Conservation (phyloP, 805 yeast genomes). For the Starmerella geochares region DNA sequence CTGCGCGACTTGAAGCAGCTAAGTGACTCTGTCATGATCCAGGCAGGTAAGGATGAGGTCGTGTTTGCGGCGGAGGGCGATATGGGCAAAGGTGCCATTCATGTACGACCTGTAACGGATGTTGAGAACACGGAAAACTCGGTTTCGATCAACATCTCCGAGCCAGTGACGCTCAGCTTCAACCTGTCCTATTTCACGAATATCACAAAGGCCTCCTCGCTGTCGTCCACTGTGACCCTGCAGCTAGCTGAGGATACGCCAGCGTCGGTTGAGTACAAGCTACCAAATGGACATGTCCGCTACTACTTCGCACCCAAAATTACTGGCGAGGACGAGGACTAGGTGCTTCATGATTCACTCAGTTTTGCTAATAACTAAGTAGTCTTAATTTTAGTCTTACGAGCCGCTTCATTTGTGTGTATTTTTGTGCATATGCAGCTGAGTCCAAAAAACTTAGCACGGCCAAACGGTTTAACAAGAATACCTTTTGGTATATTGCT, state of each 20-base stretch:
- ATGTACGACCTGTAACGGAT: constrained; percentile 73
- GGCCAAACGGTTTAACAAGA: no score
- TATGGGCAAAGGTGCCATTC: constrained; percentile 76
- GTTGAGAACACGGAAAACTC: constrained; percentile 66
- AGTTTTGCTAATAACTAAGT: no score
- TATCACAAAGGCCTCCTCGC: constrained; percentile 80
- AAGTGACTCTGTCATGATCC: constrained; percentile 76
- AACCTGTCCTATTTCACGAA: constrained; percentile 86
- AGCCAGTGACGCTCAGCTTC: constrained; percentile 79
- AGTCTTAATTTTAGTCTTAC: no score
- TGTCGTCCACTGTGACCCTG: constrained; percentile 67
- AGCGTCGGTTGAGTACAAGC: constrained; percentile 82
- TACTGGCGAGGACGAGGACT: constrained; percentile 58
- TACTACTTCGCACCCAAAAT: constrained; percentile 97
- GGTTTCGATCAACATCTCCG: constrained; percentile 64
- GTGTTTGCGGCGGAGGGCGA: constrained; percentile 87
- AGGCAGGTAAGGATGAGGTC: constrained; percentile 84
- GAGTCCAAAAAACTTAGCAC: no score
- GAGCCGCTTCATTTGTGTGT: background rate
- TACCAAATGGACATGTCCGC: constrained; percentile 85
- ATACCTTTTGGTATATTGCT: no score
- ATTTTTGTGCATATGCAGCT: background rate
- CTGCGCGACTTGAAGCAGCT: constrained; percentile 78
- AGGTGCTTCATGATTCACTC: constrained; percentile 28
- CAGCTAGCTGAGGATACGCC: constrained; percentile 87